Percentiles rank a stretch among this genome's conserved stretches.
These are phyloP conservation scores for Dalechampia spathulata DNA, from an alignment of 441 rosid species.

Conservation along the genomic window DNA sequence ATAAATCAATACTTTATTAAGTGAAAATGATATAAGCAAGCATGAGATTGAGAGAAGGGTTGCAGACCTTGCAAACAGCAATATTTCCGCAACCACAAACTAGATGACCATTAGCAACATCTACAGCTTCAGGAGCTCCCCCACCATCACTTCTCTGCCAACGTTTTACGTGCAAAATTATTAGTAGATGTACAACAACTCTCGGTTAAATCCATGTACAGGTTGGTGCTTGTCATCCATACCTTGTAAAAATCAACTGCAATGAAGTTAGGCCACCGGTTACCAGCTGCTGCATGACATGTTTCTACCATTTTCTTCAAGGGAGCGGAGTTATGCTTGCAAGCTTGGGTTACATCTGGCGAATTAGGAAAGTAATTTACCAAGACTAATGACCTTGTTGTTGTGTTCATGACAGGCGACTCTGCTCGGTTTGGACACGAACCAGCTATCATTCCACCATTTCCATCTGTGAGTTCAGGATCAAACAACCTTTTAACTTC, in stretches of 20 bases:
- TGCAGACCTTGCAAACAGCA: conserved; percentile 58
- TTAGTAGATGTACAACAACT: background rate
- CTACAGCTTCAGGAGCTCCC: conserved; percentile 66
- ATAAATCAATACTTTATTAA: no score
- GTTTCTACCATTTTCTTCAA: conserved; percentile 54
- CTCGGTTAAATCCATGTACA: no score
- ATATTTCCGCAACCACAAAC: conserved; percentile 71
- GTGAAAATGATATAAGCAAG: no score
- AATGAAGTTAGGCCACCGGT: conserved; percentile 94
- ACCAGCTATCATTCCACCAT: conserved; percentile 61
- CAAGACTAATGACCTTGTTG: conserved; percentile 49
- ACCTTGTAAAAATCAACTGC: conserved; percentile 92
- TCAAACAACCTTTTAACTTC: background rate
- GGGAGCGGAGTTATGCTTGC: conserved; percentile 69
- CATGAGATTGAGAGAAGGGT: no score
- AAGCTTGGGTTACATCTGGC: conserved; percentile 54
- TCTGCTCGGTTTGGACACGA: conserved; percentile 65
- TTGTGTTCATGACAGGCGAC: conserved; percentile 57
- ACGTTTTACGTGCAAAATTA: background rate
- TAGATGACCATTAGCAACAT: conserved; percentile 67
- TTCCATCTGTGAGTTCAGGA: conserved; percentile 45
- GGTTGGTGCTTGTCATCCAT: background rate
- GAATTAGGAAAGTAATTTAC: conserved; percentile 54
- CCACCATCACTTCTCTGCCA: conserved; percentile 69
- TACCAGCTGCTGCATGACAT: conserved; percentile 55